Conservation (phyloP, 129 eudicot species). For the Heracleum sosnowskyi region DNA sequence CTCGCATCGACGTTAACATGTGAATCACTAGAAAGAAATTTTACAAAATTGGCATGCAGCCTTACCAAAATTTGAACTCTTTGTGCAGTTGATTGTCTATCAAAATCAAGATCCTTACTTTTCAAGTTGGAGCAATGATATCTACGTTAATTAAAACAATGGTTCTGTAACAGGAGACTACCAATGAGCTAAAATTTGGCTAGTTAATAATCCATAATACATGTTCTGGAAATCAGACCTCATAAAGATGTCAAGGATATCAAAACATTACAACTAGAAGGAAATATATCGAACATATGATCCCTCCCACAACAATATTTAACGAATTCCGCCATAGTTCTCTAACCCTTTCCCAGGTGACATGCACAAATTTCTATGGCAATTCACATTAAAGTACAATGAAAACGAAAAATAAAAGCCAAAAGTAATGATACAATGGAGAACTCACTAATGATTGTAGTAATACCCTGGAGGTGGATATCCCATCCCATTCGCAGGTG, state of each 20-base stretch:
- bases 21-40: background rate
- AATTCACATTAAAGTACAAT: slow-evolving; percentile 19
- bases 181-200: background rate
- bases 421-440: slow-evolving; percentile 8
- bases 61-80: background rate
- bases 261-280: background rate
- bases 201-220: background rate
- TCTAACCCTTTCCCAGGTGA: slow-evolving; percentile 10
- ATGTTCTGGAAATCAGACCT: background rate
- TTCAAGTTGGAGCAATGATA: background rate
- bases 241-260: background rate
- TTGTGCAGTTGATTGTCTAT: background rate
- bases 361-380: slow-evolving; percentile 22
- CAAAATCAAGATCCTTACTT: background rate
- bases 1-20: background rate
- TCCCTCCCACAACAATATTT: slow-evolving; percentile 13
- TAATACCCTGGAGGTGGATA: slow-evolving; percentile 46
- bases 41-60: background rate
- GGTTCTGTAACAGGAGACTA: background rate
- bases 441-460: slow-evolving; percentile 40
- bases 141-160: background rate
- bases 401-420: slow-evolving; percentile 9
- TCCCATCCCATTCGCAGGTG: slow-evolving; percentile 45
- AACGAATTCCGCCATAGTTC: slow-evolving; percentile 11
- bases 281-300: slow-evolving; percentile 2